phyloP scores from a whole-genome alignment of 306 rosid genomes.

The Hippophae tibetana region DNA sequence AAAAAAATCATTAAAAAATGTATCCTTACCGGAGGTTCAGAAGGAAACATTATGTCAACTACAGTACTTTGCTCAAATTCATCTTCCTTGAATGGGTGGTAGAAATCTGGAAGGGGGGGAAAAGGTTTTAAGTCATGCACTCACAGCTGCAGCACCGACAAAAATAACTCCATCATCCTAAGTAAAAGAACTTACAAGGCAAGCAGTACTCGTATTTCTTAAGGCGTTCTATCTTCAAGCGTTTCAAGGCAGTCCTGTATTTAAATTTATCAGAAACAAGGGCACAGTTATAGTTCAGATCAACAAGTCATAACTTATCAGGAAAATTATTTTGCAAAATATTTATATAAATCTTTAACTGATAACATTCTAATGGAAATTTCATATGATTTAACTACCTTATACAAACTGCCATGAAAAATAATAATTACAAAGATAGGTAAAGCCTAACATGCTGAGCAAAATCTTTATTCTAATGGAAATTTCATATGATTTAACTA shows the following conservation, averaged over 20 bases:
- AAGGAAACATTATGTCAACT: conserved; percentile 68
- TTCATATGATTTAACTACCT: no score
- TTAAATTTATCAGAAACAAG: background rate
- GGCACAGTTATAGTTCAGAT: background rate
- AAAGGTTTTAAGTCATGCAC: background rate
- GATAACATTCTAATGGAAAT: no score
- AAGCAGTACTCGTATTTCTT: conserved; percentile 84
- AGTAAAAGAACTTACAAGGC: conserved; percentile 54
- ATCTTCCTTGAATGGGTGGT: conserved; percentile 81
- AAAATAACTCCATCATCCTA: background rate
- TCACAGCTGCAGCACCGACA: background rate
- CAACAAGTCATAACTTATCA: conserved; percentile 2
- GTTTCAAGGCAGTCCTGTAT: conserved; percentile 71
- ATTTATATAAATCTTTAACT: no score
- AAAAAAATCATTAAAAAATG: conserved; percentile 3
- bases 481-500: no score
- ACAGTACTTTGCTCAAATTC: conserved; percentile 81
- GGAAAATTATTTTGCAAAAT: no score
- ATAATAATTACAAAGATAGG: no score
- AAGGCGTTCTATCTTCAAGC: conserved; percentile 69
- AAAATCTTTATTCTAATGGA: no score
- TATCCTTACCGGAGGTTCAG: conserved; percentile 58
- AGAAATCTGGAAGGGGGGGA: conserved; percentile 49
- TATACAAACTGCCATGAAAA: no score
- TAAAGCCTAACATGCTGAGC: no score